Base-by-base conservation (phyloP, 73 alveolate genomes). In the Tetrahymena borealis region DNA sequence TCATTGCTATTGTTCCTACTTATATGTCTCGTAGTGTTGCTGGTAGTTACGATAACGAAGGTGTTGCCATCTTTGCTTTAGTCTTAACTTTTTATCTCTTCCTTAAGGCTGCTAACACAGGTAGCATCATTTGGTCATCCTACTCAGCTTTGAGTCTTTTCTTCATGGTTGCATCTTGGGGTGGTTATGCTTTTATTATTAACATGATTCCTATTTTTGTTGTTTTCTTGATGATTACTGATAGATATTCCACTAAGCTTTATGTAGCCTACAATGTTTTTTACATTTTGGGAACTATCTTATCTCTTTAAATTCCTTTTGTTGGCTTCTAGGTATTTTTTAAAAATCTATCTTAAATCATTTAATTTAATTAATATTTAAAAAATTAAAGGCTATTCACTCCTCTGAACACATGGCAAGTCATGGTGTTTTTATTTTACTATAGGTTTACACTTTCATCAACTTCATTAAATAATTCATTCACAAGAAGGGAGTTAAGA, bases 1-100 rank as follows among this genome's bases (percentile, higher is more conserved):
- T 99, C 93, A 97, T 98, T 31, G 98, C 99, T 2, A 98, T 99
- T 78, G 99, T 97, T 7, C 99, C 99, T 24, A 96, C 99, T 36
- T 98, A 98, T 95, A 98, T 99, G 94, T 97, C 99, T n/a, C 96
- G 99, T 95, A 78, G 96, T 78, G 99, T 99, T 5, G 99, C 99
- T 10, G 99, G 99, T 31, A 97, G 99, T 90, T 99, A 99, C 95
- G 99, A 99, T 96, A 96, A 97, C 93, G 99, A 97, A 96, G 99
- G 98, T 42, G 99, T 97, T 28, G 97, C 99, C 20, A 97, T 97
- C 39, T 97, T 97, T 43, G 99, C 99, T 11, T 92, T 97, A 60
- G 96, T 97, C 36, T 95, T 97, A 94, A 96, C 99, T 8, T 97
- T 97, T 93, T 97, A 96, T 90, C 94, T 96, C 78, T 97, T 93